Evolutionary conservation across 192 early-diverging fungal species (phyloP).

Genomic region (Glomus cerebriforme): DNA sequence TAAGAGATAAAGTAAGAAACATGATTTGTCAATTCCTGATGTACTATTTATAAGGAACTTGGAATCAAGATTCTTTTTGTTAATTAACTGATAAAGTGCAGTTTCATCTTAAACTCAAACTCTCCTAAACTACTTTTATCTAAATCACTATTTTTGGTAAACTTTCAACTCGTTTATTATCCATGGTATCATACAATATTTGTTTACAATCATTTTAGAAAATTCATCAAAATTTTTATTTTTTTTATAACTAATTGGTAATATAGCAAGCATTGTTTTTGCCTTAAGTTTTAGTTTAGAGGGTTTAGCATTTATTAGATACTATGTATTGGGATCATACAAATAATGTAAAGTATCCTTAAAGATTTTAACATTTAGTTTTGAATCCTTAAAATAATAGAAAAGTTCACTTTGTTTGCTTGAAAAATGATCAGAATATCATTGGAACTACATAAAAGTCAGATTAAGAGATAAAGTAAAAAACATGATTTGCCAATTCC

Average conservation of each 20-base stretch:
- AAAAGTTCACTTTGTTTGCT: background rate
- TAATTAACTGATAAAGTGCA: too few relatives aligned
- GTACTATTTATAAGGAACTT: constrained; percentile 19
- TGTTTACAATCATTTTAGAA: background rate
- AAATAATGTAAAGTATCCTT: background rate
- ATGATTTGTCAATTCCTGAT: constrained; percentile 19
- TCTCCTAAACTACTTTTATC: too few relatives aligned
- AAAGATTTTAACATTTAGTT: background rate
- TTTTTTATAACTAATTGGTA: background rate
- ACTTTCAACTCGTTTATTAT: constrained; percentile 14
- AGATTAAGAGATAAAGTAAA: constrained; percentile 2
- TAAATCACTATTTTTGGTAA: too few relatives aligned
- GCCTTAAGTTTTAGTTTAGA: background rate
- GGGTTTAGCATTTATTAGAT: background rate
- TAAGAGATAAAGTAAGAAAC: constrained; percentile 15
- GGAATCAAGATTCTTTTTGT: too few relatives aligned
- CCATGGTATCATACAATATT: constrained; percentile 3
- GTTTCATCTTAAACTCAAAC: too few relatives aligned
- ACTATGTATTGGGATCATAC: constrained; percentile 16
- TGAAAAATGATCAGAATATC: constrained; percentile 16
- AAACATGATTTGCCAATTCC: constrained; percentile 24
- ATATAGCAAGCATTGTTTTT: constrained; percentile 14
- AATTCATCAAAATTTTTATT: background rate
- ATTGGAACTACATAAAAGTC: background rate
- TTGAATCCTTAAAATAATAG: constrained; percentile 9